Conservation (phyloP, 2,329 filamentous ascomycete genomes). For the Sporothrix mexicana region DNA sequence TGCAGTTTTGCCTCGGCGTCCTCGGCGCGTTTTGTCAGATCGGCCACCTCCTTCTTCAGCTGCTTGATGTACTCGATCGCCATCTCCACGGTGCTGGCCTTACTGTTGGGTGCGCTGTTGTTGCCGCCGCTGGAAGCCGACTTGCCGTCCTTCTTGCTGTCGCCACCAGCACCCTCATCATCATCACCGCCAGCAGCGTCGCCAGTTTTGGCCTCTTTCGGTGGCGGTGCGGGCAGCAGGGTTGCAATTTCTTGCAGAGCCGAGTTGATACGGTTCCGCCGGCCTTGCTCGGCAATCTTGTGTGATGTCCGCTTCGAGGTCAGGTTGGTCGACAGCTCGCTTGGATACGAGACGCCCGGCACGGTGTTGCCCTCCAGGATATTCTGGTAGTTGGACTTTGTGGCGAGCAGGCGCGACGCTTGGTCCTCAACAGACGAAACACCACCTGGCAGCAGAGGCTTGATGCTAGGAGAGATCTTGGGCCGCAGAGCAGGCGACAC, state of each 20-base stretch:
- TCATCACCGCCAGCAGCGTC: constrained; percentile 45
- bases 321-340: constrained; percentile 87
- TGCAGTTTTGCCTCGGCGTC: constrained; percentile 67
- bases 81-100: constrained; percentile 96
- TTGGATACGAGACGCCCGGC: constrained; percentile 88
- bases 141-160: constrained; percentile 52
- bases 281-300: constrained; percentile 96
- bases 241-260: constrained; percentile 90
- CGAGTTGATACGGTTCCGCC: constrained; percentile 92
- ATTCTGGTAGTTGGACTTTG: constrained; percentile 98
- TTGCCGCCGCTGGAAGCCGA: background rate
- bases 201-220: constrained; percentile 43
- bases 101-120: constrained; percentile 72
- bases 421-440: constrained; percentile 61
- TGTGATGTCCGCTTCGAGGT: constrained; percentile 97
- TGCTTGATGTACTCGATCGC: constrained; percentile 95
- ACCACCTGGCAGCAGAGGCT: constrained; percentile 76
- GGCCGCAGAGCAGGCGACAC: constrained; percentile 85
- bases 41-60: constrained; percentile 73
- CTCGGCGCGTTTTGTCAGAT: constrained; percentile 67
- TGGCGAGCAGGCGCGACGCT: constrained; percentile 77
- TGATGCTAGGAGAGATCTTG: constrained; percentile 92
- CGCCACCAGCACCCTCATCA: constrained; percentile 38
- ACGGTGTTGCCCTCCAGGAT: constrained; percentile 92
- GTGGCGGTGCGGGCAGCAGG: constrained; percentile 66